Evolutionary conservation across 2,329 filamentous ascomycete species (phyloP).

Genomic region (Colletotrichum salicis): DNA sequence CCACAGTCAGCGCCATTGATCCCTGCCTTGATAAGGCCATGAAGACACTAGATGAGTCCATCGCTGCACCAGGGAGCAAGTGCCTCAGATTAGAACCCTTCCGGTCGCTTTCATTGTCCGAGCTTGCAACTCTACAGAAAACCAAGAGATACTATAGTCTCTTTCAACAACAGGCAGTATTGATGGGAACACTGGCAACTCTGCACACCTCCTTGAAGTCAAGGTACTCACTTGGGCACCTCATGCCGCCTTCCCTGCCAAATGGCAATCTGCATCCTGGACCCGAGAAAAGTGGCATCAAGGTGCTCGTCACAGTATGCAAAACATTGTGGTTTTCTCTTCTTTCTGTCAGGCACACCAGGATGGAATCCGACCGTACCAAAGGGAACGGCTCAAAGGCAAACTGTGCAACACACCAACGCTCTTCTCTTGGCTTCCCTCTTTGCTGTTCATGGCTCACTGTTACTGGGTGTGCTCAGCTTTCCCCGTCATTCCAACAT

Average conservation of each 20-base stretch:
- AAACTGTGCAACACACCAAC: slow-evolving; percentile 28
- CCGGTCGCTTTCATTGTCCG: not conserved
- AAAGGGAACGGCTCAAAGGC: slow-evolving; percentile 31
- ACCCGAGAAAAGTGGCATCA: slow-evolving; percentile 14
- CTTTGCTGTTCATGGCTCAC: slow-evolving; percentile 29
- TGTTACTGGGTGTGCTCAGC: slow-evolving; percentile 14
- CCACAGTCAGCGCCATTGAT: slow-evolving; percentile 9
- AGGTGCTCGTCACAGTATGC: slow-evolving; percentile 27
- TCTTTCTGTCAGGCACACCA: not conserved
- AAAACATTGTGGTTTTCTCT: slow-evolving; percentile 25
- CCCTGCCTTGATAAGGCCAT: not conserved
- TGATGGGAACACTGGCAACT: not conserved
- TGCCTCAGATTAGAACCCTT: not conserved
- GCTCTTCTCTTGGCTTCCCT: slow-evolving; percentile 29
- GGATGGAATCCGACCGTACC: slow-evolving; percentile 4
- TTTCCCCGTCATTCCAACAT: slow-evolving; percentile 27
- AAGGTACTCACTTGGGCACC: slow-evolving; percentile 10
- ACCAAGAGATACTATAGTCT: not conserved
- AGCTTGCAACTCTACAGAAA: slow-evolving; percentile 6
- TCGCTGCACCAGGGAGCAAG: slow-evolving; percentile 12
- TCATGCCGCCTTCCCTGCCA: slow-evolving; percentile 27
- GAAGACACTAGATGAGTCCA: not conserved
- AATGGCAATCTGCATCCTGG: slow-evolving; percentile 27
- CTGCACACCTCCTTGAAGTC: not conserved
- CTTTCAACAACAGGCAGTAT: not conserved